These are phyloP conservation scores for Fistulifera pelliculosa DNA, from an alignment of 108 stramenopile species.

Conservation along the genomic window DNA sequence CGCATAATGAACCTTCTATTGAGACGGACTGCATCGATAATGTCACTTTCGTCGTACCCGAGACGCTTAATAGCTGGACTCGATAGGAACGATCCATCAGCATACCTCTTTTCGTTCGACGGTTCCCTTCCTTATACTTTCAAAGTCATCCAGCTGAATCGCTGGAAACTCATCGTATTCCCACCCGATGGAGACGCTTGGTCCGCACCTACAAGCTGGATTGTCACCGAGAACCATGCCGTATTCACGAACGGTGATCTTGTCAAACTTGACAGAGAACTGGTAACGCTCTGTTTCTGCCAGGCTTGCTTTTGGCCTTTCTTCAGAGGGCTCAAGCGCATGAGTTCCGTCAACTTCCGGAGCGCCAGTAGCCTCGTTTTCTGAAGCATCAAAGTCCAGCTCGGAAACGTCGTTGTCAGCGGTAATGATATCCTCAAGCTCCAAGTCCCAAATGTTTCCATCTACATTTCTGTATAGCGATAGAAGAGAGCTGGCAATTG, in stretches of 20 bases:
- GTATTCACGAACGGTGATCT: slow-evolving; percentile 1
- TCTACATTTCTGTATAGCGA: no score
- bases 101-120: not conserved
- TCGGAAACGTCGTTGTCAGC: no score
- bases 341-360: no score
- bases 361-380: no score
- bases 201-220: slow-evolving; percentile 2
- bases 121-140: not conserved
- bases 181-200: slow-evolving; percentile 6
- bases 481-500: no score
- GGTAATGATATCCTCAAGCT: no score
- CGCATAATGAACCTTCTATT: not conserved
- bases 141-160: not conserved
- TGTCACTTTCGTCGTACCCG: not conserved
- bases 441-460: no score
- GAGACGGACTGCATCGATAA: not conserved
- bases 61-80: not conserved
- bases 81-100: not conserved
- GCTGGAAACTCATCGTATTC: not conserved
- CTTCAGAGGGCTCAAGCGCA: no score
- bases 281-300: no score
- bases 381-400: no score
- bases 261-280: not conserved
- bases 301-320: no score
- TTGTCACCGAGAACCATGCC: not conserved